These are phyloP conservation scores for Arthrobotrys iridis DNA, from an alignment of 2,329 filamentous ascomycete genomes.

Conservation along the genomic window DNA sequence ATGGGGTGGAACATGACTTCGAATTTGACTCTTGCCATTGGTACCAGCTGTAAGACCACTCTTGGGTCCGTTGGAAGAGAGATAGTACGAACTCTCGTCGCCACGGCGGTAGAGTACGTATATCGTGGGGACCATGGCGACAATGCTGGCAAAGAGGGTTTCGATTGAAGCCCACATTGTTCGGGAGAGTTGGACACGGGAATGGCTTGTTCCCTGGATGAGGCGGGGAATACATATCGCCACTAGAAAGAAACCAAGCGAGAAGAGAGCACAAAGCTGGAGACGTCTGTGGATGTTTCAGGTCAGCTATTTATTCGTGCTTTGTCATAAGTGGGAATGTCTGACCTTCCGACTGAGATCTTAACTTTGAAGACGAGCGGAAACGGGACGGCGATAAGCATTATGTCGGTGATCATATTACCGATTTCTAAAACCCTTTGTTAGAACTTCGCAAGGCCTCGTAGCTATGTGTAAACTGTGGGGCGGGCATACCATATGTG, in stretches of 20 bases:
- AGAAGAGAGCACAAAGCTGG: constrained; percentile 36
- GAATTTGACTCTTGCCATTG: constrained; percentile 13
- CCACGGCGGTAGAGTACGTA: constrained; percentile 47
- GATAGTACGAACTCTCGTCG: constrained; percentile 34
- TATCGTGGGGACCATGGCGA: constrained; percentile 42
- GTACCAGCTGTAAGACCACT: constrained; percentile 21
- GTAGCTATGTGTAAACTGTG: background rate
- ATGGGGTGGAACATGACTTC: constrained; percentile 35
- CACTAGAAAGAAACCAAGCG: constrained; percentile 40
- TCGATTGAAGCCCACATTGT: constrained; percentile 48
- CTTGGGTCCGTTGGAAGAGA: constrained; percentile 26
- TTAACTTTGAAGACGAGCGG: constrained; percentile 42
- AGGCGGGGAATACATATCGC: constrained; percentile 36
- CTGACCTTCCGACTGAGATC: constrained; percentile 18
- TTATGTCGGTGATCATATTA: constrained; percentile 39
- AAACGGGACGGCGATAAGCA: constrained; percentile 42
- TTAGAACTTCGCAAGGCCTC: background rate
- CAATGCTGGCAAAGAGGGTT: constrained; percentile 41
- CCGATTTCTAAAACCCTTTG: constrained; percentile 23
- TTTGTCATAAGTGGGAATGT: background rate
- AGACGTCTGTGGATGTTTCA: constrained; percentile 14
- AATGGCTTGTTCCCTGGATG: constrained; percentile 31
- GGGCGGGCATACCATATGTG: constrained; percentile 30
- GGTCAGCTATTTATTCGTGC: background rate
- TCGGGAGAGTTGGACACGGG: constrained; percentile 25